These are phyloP conservation scores for Pythium plurisporium DNA, from an alignment of 352 stramenopile species.

Conservation along the genomic window DNA sequence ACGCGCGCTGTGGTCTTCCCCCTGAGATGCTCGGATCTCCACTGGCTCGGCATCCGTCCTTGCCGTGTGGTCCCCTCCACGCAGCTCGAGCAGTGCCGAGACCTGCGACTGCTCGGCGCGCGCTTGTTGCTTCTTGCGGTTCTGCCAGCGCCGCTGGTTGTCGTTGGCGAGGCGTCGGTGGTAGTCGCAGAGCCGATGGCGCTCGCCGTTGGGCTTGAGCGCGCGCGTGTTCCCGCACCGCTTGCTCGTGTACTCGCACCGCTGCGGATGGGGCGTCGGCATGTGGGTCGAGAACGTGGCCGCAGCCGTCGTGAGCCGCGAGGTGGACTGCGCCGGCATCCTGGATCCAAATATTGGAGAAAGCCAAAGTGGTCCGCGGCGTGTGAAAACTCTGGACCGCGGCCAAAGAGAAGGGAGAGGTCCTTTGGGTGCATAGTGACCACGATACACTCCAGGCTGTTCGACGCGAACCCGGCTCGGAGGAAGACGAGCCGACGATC, in stretches of 20 bases:
- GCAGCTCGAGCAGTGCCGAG: background rate
- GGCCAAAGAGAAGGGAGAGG: too few species aligned
- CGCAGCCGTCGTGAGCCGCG: background rate
- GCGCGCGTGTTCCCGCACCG: conserved; percentile 26
- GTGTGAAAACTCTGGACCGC: too few species aligned
- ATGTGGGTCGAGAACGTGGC: background rate
- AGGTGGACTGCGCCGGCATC: background rate
- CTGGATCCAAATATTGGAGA: too few species aligned
- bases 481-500: too few species aligned
- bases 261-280: conserved; percentile 5
- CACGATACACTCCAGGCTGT: too few species aligned
- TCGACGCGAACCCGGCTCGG: too few species aligned
- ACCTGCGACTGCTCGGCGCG: background rate
- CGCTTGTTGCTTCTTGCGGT: conserved; percentile 18
- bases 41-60: too few species aligned
- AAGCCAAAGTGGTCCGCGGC: too few species aligned
- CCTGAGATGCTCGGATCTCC: too few species aligned
- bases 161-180: conserved; percentile 63
- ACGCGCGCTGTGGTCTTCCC: too few species aligned
- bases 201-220: conserved; percentile 29
- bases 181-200: conserved; percentile 52
- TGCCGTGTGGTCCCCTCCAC: too few species aligned
- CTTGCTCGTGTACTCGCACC: conserved; percentile 18
- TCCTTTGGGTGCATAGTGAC: too few species aligned
- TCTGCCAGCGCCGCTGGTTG: conserved; percentile 57